Evolutionary conservation across 1,284 basidiomycete genomes (phyloP).

Genomic region (Spongiforma sp.): DNA sequence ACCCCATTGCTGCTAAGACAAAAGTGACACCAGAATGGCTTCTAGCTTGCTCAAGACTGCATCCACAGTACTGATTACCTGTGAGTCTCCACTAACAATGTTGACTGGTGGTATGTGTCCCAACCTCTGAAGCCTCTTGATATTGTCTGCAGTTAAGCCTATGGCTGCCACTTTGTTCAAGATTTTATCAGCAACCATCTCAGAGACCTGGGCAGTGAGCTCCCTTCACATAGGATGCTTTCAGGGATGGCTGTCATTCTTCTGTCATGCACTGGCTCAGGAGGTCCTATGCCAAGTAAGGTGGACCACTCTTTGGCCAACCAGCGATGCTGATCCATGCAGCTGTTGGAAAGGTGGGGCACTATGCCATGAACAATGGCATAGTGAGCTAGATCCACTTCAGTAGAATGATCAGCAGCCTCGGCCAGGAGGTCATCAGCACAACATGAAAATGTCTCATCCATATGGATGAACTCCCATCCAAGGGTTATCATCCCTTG

Average conservation of each 20-base stretch:
- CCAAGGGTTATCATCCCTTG: constrained; percentile 13
- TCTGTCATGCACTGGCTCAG: neutral
- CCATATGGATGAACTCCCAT: neutral
- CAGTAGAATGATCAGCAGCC: constrained; percentile 14
- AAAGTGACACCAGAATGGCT: too few species aligned
- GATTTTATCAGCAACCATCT: neutral
- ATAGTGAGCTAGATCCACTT: constrained; percentile 7
- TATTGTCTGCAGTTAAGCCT: neutral
- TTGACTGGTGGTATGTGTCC: neutral
- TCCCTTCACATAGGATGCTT: neutral
- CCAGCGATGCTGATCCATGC: constrained; percentile 8
- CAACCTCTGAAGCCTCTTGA: neutral
- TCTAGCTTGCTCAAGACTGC: neutral
- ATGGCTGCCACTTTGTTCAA: neutral
- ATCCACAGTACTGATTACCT: neutral
- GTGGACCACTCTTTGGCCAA: constrained; percentile 12
- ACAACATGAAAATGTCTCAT: constrained; percentile 1
- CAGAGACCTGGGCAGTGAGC: neutral
- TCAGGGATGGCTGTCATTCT: neutral
- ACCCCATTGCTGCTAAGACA: too few species aligned
- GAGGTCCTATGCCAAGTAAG: constrained; percentile 3
- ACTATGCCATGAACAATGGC: neutral
- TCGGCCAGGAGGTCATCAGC: constrained; percentile 13
- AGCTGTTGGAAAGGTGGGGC: constrained; percentile 2
- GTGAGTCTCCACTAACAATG: neutral